Percentiles rank a stretch among this genome's conserved stretches.
Evolutionary conservation across 225 moss, liverwort and hornwort species (phyloP).

Genomic region (Pleurozium schreberi): DNA sequence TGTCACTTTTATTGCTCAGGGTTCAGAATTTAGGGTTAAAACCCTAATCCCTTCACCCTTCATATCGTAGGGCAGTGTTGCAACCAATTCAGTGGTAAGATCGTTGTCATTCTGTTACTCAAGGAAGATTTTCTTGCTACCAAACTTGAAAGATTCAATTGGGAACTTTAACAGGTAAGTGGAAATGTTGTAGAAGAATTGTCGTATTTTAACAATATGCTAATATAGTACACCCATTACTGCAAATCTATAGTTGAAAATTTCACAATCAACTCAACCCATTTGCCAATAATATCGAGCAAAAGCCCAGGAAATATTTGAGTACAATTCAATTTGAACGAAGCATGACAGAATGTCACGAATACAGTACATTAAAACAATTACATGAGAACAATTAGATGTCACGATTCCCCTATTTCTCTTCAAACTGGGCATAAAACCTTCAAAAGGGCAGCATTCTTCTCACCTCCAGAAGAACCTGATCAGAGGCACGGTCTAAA

Average conservation of each 20-base stretch:
- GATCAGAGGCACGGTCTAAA: background rate
- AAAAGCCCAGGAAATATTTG: background rate
- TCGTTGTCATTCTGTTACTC: background rate
- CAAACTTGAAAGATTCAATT: background rate
- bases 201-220: background rate
- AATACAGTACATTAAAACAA: background rate
- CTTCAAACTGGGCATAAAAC: background rate
- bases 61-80: background rate
- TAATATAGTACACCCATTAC: too few species aligned
- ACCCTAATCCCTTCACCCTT: too few species aligned
- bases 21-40: background rate
- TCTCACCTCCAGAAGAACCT: slow-evolving; percentile 6
- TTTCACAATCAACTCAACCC: background rate
- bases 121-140: background rate
- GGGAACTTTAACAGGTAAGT: background rate
- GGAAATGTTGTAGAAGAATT: background rate
- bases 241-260: background rate
- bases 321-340: background rate
- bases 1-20: background rate
- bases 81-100: background rate
- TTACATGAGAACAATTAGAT: background rate
- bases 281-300: background rate
- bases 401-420: background rate
- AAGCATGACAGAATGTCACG: too few species aligned
- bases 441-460: background rate